Evolutionary conservation across 169 alveolate genomes (phyloP), one percentile per base, ranked within the genome.

Genomic region (Eimeria acervulina): DNA sequence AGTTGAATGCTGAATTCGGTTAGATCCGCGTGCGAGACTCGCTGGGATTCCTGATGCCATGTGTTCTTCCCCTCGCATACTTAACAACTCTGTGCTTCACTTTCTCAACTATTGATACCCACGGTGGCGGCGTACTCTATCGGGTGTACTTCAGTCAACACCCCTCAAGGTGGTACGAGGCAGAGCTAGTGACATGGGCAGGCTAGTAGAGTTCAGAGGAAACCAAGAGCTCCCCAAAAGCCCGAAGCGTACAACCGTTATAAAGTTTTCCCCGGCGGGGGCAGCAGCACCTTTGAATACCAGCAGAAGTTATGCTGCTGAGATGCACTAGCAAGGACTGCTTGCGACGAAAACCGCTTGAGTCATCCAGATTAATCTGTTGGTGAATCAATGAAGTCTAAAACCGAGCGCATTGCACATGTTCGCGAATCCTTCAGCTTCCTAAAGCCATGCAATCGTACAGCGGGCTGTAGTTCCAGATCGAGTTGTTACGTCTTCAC

Each of bases 51-150:
- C 19, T 33, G 15, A 7, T 12, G 15, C 81, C 81, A 36, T 33
- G 51, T 70, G 47, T 70, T 70, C 15, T 12, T 70, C 13, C 81
- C 44, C 81, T 12, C 47, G 51, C 51, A 70, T 70, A 12, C 81
- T 36, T 70, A n/a, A n/a, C 81, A 70, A 36, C 81, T 33, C 26
- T 36, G 81, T 70, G 81, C 51, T 36, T 70, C 51, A 70, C 33
- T 51, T 2, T 19, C 81, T 4, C 7, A 31, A 70, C 81, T 36
- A 70, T 6, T 31, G 8, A 2, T 70, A 7, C 8, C 13, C 44
- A 15, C 28, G 81, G 51, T 17, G 47, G 33, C 68, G 8, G 26
- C 68, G 7, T 12, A 15, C 19, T 47, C 19, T 59, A 66, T 28
- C 42, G 21, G 78, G 19, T 26, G 42, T 21, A 66, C 26, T 28